Conservation (phyloP, 164 flowering plant species). For the Aristolochia californica region DNA sequence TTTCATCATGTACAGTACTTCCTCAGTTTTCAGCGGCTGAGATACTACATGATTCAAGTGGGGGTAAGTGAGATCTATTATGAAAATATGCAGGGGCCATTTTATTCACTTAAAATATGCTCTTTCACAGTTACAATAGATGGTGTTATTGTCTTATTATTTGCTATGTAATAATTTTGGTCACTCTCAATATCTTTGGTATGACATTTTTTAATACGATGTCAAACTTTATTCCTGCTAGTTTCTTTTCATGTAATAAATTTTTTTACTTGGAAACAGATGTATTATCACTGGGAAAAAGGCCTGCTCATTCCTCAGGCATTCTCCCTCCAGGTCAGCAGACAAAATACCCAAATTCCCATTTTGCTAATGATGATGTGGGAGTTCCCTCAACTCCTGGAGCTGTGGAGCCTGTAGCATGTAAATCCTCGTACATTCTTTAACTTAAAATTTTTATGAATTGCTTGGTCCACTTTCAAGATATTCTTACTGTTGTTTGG, state of each 20-base stretch:
- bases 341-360: conserved; percentile 18
- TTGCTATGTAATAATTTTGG: not conserved
- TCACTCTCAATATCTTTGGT: too few relatives aligned
- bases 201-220: too few relatives aligned
- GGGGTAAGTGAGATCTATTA: conserved; percentile 30
- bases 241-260: too few relatives aligned
- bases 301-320: conserved; percentile 7
- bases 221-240: not conserved
- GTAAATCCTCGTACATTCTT: conserved; percentile 37
- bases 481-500: not conserved
- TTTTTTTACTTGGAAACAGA: conserved; percentile 22
- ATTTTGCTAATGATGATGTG: conserved; percentile 39
- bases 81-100: too few relatives aligned
- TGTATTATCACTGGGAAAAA: conserved; percentile 22
- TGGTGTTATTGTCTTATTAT: too few relatives aligned
- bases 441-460: conserved; percentile 4
- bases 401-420: conserved; percentile 54
- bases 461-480: not conserved
- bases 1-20: conserved; percentile 43
- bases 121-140: too few relatives aligned
- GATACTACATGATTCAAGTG: conserved; percentile 47
- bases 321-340: conserved; percentile 50
- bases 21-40: conserved; percentile 69
- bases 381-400: conserved; percentile 38
- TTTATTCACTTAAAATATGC: too few relatives aligned